Base-by-base conservation (phyloP, 352 stramenopile genomes). In the Peronospora tabacina region DNA sequence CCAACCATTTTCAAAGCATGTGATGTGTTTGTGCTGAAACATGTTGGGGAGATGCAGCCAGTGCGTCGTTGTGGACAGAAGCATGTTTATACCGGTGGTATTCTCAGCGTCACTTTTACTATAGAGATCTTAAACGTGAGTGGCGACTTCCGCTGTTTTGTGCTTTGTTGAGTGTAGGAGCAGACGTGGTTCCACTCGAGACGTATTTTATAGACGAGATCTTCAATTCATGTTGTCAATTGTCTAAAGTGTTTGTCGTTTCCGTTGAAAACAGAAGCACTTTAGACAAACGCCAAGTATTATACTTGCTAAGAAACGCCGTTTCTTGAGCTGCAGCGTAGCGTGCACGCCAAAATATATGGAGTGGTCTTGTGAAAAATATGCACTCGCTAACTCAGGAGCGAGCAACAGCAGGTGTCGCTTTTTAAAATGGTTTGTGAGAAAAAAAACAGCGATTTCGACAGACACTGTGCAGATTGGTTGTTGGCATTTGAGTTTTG, bases 191-290 rank as follows among this genome's bases (percentile, higher is more conserved):
- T 40, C 38, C 24, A 33, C 36, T 40, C 16, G 32, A 44, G 50
- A 41, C 53, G 40, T 61, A 61, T 61, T 61, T 52, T 61, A 61
- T 61, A 61, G 53, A 61, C 53, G 40, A 61, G 29, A 28, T 51
- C 37, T 36, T 47, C 33, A 51, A 52, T 44, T 26, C 19, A 58
- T 52, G 42, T 52, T 44, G 2, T 42, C 12, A 7, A 16, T 36
- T 36, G 28, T 13, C 28, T 13, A 33, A 33, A 5, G 3, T 26
- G 22, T 8, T 13, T 13, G 11, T 11, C 9, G 28, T 32, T 32
- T 11, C 1, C 28, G 28, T 32, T 32, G 9, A 32, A 22, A 22
- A n/a, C n/a, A n/a, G n/a, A n/a, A n/a, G n/a, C n/a, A n/a, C n/a
- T n/a, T n/a, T n/a, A 22, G 19, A 22, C 19, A 22, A 22, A 22